Evolutionary conservation across 2,329 filamentous ascomycete species (phyloP), one percentile per base, ranked within the genome.

Genomic region (Sporothrix schenckii): DNA sequence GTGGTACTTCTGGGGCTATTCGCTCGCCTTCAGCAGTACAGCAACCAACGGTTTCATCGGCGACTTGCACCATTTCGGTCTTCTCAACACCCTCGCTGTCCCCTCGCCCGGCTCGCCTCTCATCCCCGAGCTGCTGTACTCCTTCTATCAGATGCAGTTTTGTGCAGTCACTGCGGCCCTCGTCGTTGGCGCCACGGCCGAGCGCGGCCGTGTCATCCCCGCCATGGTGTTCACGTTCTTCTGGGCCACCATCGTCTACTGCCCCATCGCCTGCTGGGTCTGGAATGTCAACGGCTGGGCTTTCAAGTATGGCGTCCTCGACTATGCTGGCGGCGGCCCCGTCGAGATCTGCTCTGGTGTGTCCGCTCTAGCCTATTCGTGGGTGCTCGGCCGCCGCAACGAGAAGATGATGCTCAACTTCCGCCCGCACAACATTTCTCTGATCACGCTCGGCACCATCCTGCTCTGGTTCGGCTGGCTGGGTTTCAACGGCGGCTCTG

Each of bases 391-490:
- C 75, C 92, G 93, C 78, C 93, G 95, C 75, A 95, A 97, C 83
- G 94, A 98, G 84, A 95, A 93, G 84, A 97, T 98, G 93, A 97
- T 98, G 92, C 88, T 97, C 82, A 98, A 98, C 87, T 98, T 98
- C 88, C 92, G 95, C 75, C 95, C 95, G 21, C 95, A 99, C 86
- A 99, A 99, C 84, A 95, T 98, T 75, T 97, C 94, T 6, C 88
- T 98, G 77, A 97, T 99, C 82, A 94, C 95, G 0, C 90, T 98
- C 76, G 95, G 95, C 73, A 98, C 95, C 3, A 88, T 97, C 74
- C 88, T 99, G 76, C 92, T 99, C 70, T 98, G 94, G 94, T 98
- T 98, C 77, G 95, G 95, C 77, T 99, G 95, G 95, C 86, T 99
- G 74, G 95, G 94, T 69, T 99, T 99, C 88, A 99, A 99, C 85